A percentile compares a stretch with the other conserved stretches of the same genome.
phyloP scores from a whole-genome alignment of 108 stramenopile species.

The Fistulifera pelliculosa region DNA sequence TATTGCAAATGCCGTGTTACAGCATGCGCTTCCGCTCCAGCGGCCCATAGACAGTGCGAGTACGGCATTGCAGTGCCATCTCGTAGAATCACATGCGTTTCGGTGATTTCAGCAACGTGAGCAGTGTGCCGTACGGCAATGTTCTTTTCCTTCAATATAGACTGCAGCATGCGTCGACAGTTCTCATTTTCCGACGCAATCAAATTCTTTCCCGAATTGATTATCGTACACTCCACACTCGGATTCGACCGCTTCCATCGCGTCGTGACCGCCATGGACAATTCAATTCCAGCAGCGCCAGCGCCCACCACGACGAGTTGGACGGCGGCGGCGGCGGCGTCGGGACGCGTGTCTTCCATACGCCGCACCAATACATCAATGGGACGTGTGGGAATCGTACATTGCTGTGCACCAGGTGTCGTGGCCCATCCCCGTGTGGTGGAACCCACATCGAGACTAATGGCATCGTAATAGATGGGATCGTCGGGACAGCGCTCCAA shows the following conservation, averaged over 20 bases:
- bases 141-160: conserved; percentile 34
- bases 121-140: conserved; percentile 49
- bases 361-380: conserved; percentile 60
- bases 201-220: conserved; percentile 49
- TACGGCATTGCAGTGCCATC: conserved; percentile 38
- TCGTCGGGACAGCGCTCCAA: conserved; percentile 10
- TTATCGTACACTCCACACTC: conserved; percentile 41
- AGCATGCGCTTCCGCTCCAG: conserved; percentile 67
- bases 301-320: conserved; percentile 85
- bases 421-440: conserved; percentile 53
- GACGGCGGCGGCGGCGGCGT: conserved; percentile 4
- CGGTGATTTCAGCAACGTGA: conserved; percentile 30
- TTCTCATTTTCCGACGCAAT: conserved; percentile 38
- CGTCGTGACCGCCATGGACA: conserved; percentile 74
- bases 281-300: conserved; percentile 93
- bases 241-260: conserved; percentile 38
- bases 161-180: conserved; percentile 35
- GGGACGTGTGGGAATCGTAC: conserved; percentile 76
- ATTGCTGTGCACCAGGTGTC: conserved; percentile 49
- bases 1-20: conserved; percentile 32
- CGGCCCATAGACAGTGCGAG: conserved; percentile 77
- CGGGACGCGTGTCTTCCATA: conserved; percentile 33
- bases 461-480: conserved; percentile 53
- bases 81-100: conserved; percentile 10
- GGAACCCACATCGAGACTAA: conserved; percentile 77